Evolutionary conservation across 768 basidiomycete species (phyloP).

Genomic region (Mycena kentingensis): DNA sequence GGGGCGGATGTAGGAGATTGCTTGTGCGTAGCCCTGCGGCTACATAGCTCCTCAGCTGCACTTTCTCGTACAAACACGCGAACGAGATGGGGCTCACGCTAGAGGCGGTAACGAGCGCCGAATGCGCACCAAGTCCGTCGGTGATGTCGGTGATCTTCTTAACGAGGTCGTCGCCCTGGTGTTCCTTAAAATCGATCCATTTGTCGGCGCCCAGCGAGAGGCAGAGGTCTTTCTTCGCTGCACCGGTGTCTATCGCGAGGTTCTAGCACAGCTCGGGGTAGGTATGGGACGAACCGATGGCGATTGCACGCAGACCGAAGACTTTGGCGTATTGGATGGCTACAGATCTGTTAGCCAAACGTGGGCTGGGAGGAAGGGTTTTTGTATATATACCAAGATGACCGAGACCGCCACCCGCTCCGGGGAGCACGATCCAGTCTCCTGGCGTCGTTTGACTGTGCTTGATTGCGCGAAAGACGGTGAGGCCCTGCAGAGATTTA

Average conservation of each 20-base stretch:
- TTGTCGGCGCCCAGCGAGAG: conserved; percentile 56
- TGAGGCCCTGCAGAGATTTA: conserved; percentile 58
- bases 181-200: conserved; percentile 76
- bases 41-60: no score
- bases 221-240: conserved; percentile 64
- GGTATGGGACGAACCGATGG: conserved; percentile 37
- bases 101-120: conserved; percentile 61
- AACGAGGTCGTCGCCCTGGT: conserved; percentile 60
- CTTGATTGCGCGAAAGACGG: conserved; percentile 81
- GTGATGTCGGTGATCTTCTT: conserved; percentile 60
- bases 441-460: conserved; percentile 58
- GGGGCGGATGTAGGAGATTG: no score
- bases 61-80: no score
- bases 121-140: conserved; percentile 71
- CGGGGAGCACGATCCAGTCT: conserved; percentile 72
- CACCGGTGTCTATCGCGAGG: conserved; percentile 62
- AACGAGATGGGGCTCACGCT: conserved; percentile 36
- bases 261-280: not conserved
- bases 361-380: not conserved
- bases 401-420: conserved; percentile 79
- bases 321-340: conserved; percentile 79
- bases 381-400: conserved; percentile 65
- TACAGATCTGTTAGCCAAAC: conserved; percentile 20
- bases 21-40: no score
- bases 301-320: conserved; percentile 71